phyloP scores from a whole-genome alignment of 1,284 basidiomycete genomes.

The Ceraceosorus guamensis region DNA sequence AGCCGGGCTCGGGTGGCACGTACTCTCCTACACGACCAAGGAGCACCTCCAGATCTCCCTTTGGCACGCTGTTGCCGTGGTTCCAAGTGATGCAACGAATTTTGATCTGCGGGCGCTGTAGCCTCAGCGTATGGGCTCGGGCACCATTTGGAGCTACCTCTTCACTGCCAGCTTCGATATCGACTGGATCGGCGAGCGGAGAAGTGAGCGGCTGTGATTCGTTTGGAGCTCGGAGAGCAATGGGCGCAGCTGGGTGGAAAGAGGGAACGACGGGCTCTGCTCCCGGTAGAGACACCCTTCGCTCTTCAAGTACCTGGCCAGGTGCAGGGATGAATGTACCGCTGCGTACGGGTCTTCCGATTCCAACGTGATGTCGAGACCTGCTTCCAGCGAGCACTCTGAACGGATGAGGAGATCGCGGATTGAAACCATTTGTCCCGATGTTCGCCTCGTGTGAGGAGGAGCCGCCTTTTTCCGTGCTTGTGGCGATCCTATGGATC shows the following conservation, averaged over 20 bases:
- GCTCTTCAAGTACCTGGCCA: neutral
- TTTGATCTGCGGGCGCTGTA: constrained; percentile 48
- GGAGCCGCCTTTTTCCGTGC: neutral
- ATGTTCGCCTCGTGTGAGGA: neutral
- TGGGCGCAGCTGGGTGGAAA: neutral
- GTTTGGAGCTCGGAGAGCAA: neutral
- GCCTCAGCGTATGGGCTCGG: constrained; percentile 1
- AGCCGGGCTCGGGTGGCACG: constrained; percentile 42
- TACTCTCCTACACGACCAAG: constrained; percentile 62
- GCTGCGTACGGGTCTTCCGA: too few relatives aligned
- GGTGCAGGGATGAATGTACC: neutral
- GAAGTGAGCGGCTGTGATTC: neutral
- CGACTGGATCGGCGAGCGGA: neutral
- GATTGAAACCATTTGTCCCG: neutral
- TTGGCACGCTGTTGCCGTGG: constrained; percentile 50
- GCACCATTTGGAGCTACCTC: neutral
- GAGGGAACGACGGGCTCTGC: neutral
- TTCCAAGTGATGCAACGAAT: constrained; percentile 54
- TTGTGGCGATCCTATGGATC: too few relatives aligned
- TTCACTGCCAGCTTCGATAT: neutral
- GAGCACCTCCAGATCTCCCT: constrained; percentile 70
- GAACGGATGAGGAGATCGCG: neutral
- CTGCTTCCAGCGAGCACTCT: too few relatives aligned
- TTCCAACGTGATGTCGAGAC: too few relatives aligned
- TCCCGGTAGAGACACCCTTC: neutral